phyloP scores from a whole-genome alignment of 805 yeast species.

The Tetrapisispora namnaoensis region DNA sequence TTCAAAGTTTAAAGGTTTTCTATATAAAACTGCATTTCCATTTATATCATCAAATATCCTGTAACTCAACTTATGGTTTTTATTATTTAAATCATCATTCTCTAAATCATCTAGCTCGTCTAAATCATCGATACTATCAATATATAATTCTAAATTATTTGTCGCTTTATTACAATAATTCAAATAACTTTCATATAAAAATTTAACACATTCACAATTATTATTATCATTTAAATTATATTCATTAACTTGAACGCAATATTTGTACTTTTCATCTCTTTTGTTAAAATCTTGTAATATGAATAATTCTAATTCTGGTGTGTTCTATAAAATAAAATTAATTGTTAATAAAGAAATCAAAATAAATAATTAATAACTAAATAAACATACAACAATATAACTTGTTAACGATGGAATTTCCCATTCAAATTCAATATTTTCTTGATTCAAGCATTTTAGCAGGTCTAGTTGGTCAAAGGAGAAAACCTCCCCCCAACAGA shows the following conservation, averaged over 20 bases:
- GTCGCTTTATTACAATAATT: background rate
- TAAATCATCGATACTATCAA: background rate
- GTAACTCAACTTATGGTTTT: background rate
- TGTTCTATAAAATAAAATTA: background rate
- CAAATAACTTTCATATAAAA: background rate
- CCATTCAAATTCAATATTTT: background rate
- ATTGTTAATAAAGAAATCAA: background rate
- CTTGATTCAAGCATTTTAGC: background rate
- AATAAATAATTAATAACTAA: too few species aligned
- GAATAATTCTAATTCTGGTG: background rate
- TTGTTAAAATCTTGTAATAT: background rate
- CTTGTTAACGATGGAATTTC: background rate
- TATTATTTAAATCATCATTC: background rate
- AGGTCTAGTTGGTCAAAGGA: background rate
- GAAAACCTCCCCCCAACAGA: background rate
- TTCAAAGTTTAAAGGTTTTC: slow-evolving; percentile 1
- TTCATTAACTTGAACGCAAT: background rate
- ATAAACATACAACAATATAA: background rate
- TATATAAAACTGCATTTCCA: background rate
- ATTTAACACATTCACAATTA: background rate
- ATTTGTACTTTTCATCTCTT: background rate
- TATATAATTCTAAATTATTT: background rate
- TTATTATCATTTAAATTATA: background rate
- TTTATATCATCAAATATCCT: background rate
- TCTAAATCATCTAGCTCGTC: background rate